Base-by-base conservation (phyloP, 2,329 filamentous ascomycete species). In the Laburnicola sp. region DNA sequence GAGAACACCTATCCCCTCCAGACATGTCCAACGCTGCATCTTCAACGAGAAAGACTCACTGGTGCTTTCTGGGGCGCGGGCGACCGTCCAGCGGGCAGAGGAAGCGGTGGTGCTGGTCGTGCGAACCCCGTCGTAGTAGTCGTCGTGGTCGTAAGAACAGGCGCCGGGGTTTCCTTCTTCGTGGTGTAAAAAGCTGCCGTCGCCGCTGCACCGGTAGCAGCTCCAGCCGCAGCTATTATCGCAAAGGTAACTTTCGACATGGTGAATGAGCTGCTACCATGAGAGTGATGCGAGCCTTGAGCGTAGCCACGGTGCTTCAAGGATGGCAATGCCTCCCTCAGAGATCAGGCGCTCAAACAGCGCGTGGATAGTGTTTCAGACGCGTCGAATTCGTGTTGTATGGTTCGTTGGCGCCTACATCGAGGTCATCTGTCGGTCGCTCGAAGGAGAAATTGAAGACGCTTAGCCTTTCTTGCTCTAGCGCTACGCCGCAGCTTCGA, bases 241-340 rank as follows among this genome's bases (percentile, higher is more conserved):
- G 76, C 78, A 48, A 80, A 65, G 11, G 77, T 79, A 59, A 76
- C 69, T 62, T 81, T 80, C 11, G 77, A 79, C 78, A 80, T 80
- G 57, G 54, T 56, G 53, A 48, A n/a, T n/a, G n/a, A n/a, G n/a
- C n/a, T n/a, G n/a, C n/a, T n/a, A n/a, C n/a, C n/a, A n/a, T n/a
- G n/a, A n/a, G n/a, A n/a, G n/a, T n/a, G 25, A 36, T 41, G 28
- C 25, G 25, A 32, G 36, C 27, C 45, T 30, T 35, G 42, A 35
- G 42, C 49, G 22, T 7, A 32, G 39, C 7, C 31, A 16, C 2
- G 11, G 22, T 47, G 41, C 46, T 63, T 65, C 63, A 62, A 65
- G 49, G 49, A 44, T 38, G 40, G 28, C 38, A 32, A 30, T 32
- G 27, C 28, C 38, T 28, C 30, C 44, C 38, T 44, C 51, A 53